These are phyloP conservation scores for Vicia faba DNA, from an alignment of 306 rosid genomes.

Conservation along the genomic window DNA sequence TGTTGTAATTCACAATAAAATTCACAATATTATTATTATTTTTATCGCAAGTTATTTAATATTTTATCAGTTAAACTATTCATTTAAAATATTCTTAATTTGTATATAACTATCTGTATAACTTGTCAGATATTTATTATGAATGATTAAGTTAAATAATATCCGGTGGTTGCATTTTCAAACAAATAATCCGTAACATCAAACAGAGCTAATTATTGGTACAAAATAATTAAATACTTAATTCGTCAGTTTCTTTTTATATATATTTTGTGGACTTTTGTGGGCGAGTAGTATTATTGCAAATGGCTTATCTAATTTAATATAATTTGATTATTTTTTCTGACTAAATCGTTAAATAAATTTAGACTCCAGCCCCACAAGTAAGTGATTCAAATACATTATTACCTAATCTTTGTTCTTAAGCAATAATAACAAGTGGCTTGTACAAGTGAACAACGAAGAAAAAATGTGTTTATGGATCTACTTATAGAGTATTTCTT, in stretches of 20 bases:
- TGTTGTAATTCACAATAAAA: too few species aligned
- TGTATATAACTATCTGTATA: too few species aligned
- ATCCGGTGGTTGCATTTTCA: constrained; percentile 31
- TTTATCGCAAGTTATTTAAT: too few species aligned
- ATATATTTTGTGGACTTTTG: constrained; percentile 35
- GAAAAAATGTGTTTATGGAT: constrained; percentile 36
- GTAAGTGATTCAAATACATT: constrained; percentile 33
- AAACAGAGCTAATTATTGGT: constrained; percentile 8
- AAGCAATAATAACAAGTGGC: constrained; percentile 35
- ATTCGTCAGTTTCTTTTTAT: neutral
- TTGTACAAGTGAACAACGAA: constrained; percentile 33
- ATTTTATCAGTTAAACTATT: too few species aligned
- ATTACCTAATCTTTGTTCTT: constrained; percentile 41
- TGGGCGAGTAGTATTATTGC: constrained; percentile 22
- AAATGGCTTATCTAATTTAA: neutral
- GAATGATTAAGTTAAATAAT: neutral
- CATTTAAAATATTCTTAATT: too few species aligned
- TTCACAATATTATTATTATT: too few species aligned
- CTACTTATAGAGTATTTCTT: constrained; percentile 30
- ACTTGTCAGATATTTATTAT: neutral
- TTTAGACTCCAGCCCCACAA: constrained; percentile 40
- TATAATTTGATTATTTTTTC: constrained; percentile 24
- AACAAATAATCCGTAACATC: constrained; percentile 28
- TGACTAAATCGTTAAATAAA: constrained; percentile 23
- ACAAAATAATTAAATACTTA: constrained; percentile 10